Percentiles rank a stretch among this genome's conserved stretches.
Evolutionary conservation across 176 grass and related monocot genomes (phyloP).

Genomic region (Chloris gayana): DNA sequence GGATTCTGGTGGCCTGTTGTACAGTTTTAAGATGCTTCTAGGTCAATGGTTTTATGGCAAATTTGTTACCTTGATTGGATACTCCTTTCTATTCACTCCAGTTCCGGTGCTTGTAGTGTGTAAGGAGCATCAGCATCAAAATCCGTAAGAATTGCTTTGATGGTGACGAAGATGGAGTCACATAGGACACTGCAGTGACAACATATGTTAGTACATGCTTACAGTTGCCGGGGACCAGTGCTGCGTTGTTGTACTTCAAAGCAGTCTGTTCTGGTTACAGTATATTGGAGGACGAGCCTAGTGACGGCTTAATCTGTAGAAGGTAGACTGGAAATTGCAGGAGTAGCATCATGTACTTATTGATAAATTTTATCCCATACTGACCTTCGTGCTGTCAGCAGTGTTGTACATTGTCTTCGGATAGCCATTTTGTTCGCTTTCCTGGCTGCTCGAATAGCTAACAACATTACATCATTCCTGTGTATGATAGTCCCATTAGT

Average conservation of each 20-base stretch:
- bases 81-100: neutral
- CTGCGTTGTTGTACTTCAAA: neutral
- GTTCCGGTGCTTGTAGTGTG: neutral
- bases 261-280: neutral
- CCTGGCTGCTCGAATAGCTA: neutral
- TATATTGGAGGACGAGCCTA: neutral
- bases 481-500: neutral
- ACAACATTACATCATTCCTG: neutral
- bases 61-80: constrained; percentile 1
- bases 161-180: constrained; percentile 2
- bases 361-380: neutral
- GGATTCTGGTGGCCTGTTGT: constrained; percentile 10
- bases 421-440: neutral
- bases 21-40: neutral
- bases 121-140: neutral
- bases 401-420: neutral
- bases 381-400: neutral
- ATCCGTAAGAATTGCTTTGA: constrained; percentile 3
- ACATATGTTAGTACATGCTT: neutral
- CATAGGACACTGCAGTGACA: constrained; percentile 11
- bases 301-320: neutral
- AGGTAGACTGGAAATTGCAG: neutral
- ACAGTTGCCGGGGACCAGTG: neutral
- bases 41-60: neutral
- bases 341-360: neutral